Evolutionary conservation across 2,329 filamentous ascomycete genomes (phyloP).

Genomic region (Botrytis deweyae): DNA sequence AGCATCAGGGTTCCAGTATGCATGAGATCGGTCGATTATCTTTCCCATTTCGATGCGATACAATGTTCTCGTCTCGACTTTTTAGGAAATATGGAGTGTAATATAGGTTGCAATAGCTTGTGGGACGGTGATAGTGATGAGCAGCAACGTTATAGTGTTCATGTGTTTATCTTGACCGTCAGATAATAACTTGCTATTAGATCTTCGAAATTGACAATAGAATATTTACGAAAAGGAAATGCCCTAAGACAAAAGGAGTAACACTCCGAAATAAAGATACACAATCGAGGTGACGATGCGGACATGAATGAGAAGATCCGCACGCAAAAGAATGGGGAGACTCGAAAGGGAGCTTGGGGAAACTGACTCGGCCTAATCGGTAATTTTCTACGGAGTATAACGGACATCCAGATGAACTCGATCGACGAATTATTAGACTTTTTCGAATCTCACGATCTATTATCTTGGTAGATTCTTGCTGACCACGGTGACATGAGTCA

Average conservation of each 20-base stretch:
- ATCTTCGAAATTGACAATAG: not conserved
- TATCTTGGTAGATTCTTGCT: constrained; percentile 1
- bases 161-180: not conserved
- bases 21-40: constrained; percentile 20
- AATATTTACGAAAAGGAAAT: not conserved
- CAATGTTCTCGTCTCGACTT: constrained; percentile 7
- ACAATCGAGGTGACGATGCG: not conserved
- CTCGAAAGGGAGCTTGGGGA: constrained; percentile 4
- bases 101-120: not conserved
- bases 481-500: constrained; percentile 6
- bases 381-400: not conserved
- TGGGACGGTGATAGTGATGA: constrained; percentile 5
- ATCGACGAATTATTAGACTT: constrained; percentile 1
- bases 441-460: constrained; percentile 17
- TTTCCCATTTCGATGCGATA: not conserved
- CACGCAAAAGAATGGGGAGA: not conserved
- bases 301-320: not conserved
- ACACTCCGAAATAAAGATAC: not conserved
- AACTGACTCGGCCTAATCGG: not conserved
- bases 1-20: constrained; percentile 18
- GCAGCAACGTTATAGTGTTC: not conserved
- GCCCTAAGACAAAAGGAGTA: not conserved
- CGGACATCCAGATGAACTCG: not conserved
- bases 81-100: constrained; percentile 14
- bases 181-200: not conserved